These are phyloP conservation scores for Immersiporthe knoxdaviesiana DNA, from an alignment of 2,329 filamentous ascomycete genomes.

Conservation along the genomic window DNA sequence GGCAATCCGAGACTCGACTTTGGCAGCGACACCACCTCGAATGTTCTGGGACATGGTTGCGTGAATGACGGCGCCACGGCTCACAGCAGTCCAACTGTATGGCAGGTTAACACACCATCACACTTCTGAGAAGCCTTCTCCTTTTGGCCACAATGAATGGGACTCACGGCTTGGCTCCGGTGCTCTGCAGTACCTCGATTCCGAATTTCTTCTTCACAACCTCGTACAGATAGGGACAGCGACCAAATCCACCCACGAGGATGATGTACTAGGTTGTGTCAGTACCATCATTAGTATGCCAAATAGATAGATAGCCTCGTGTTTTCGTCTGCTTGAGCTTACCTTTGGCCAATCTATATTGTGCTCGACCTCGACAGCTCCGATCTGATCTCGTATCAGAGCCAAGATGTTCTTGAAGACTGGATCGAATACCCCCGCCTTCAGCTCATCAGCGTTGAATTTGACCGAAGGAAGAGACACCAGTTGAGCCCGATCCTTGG, in stretches of 20 bases:
- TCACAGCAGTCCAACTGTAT: not conserved
- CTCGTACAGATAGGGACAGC: not conserved
- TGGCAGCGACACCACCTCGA: not conserved
- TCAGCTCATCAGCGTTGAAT: not conserved
- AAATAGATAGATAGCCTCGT: no score
- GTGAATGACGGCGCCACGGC: not conserved
- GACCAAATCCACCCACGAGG: not conserved
- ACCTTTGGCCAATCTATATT: not conserved
- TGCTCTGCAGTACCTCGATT: not conserved
- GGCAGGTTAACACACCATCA: not conserved
- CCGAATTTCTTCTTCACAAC: not conserved
- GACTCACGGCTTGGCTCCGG: not conserved
- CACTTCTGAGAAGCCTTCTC: no score
- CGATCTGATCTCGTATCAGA: not conserved
- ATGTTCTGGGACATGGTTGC: not conserved
- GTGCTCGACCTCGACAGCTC: not conserved
- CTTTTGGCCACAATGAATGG: no score
- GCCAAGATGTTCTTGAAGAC: not conserved
- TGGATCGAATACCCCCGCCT: not conserved
- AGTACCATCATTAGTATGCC: no score
- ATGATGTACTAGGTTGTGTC: not conserved
- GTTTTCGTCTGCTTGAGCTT: not conserved
- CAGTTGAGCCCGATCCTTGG: not conserved
- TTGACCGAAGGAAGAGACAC: not conserved
- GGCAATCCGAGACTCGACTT: not conserved